phyloP scores from a whole-genome alignment of 2,329 filamentous ascomycete species.

The Botrytis porri region DNA sequence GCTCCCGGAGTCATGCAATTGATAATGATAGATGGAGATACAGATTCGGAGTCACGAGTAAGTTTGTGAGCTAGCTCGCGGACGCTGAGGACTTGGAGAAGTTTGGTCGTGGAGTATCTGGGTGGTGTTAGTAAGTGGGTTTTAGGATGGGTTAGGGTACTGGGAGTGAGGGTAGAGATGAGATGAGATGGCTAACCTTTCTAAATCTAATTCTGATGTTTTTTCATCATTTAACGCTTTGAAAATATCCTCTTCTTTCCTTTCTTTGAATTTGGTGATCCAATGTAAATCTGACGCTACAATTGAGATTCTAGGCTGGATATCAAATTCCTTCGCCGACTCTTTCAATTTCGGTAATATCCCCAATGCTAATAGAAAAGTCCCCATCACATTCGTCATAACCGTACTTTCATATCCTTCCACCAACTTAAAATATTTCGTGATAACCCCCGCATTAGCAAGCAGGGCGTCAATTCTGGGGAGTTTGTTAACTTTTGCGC shows the following conservation, averaged over 20 bases:
- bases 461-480: constrained; percentile 46
- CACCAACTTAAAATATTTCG: neutral
- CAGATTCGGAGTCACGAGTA: neutral
- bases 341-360: constrained; percentile 33
- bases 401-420: constrained; percentile 30
- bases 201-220: constrained; percentile 13
- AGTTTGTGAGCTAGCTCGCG: constrained; percentile 4
- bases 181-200: constrained; percentile 2
- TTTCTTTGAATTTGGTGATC: constrained; percentile 28
- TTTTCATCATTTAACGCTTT: constrained; percentile 25
- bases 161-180: neutral
- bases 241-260: constrained; percentile 28
- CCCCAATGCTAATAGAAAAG: constrained; percentile 32
- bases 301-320: constrained; percentile 25
- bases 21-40: constrained; percentile 9
- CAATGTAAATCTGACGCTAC: constrained; percentile 29
- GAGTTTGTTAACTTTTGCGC: constrained; percentile 31
- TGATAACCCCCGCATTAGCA: constrained; percentile 37
- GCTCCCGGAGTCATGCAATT: constrained; percentile 15
- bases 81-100: constrained; percentile 9
- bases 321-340: constrained; percentile 18
- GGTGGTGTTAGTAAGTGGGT: neutral
- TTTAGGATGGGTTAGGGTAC: neutral
- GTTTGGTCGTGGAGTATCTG: constrained; percentile 20
- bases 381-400: constrained; percentile 35